Percentiles rank a stretch among this genome's conserved stretches.
Conservation (phyloP, 208 protist genomes). For the Kentomonas sorsogonicus region DNA sequence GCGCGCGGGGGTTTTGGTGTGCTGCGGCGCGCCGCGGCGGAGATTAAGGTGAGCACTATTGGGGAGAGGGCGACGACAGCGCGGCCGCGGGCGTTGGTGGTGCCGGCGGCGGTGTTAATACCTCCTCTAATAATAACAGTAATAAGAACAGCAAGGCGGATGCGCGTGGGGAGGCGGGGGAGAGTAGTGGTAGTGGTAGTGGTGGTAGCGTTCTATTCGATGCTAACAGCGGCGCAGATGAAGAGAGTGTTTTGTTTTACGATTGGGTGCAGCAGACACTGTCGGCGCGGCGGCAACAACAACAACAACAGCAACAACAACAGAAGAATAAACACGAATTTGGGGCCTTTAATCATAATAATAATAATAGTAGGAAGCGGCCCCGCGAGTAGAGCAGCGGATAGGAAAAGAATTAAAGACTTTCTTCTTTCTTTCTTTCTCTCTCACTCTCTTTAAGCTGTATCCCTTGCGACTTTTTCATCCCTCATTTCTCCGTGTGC, state of each 20-base stretch:
- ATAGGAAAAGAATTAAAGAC: background rate
- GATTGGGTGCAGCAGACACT: no score
- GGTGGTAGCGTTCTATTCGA: no score
- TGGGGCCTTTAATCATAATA: no score
- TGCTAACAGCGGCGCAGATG: no score
- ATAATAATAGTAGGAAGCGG: no score
- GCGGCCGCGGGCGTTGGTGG: background rate
- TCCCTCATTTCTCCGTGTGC: background rate
- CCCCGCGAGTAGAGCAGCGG: background rate
- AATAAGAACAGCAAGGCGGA: background rate
- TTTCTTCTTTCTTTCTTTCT: background rate
- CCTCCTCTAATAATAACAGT: background rate
- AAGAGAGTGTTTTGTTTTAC: no score
- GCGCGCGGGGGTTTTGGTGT: slow-evolving; percentile 88
- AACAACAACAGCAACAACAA: background rate
- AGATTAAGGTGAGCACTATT: slow-evolving; percentile 17
- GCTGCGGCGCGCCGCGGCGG: slow-evolving; percentile 62
- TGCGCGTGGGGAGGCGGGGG: no score
- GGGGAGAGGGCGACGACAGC: background rate
- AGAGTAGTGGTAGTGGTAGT: no score
- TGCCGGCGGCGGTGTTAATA: background rate
- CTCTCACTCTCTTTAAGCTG: slow-evolving; percentile 4
- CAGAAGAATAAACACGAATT: background rate
- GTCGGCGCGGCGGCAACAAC: no score
- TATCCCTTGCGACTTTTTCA: background rate